Conservation (phyloP, 2,329 filamentous ascomycete genomes). For the Fusarium sublunatum region DNA sequence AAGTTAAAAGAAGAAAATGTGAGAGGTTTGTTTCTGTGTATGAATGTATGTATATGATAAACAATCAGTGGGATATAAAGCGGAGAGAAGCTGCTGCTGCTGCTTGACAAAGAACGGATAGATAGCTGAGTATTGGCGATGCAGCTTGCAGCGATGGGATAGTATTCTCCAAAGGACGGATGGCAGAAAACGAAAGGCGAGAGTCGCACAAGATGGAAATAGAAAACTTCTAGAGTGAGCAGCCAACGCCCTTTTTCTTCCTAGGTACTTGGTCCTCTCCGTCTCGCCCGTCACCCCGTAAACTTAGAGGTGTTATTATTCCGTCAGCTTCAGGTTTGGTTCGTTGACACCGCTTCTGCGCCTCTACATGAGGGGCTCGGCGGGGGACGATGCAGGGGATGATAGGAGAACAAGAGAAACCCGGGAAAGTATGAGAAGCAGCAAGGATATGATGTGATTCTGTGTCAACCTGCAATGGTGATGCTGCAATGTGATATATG, state of each 20-base stretch:
- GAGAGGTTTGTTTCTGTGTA: conserved; percentile 1
- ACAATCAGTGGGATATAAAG: conserved; percentile 24
- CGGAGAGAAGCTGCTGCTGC: conserved; percentile 30
- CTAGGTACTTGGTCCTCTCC: background rate
- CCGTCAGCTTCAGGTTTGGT: conserved; percentile 22
- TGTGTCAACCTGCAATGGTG: conserved; percentile 4
- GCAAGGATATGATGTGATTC: conserved; percentile 5
- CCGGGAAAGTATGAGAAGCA: conserved; percentile 32
- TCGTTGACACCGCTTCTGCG: conserved; percentile 42
- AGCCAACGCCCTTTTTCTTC: conserved; percentile 22
- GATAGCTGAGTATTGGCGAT: conserved; percentile 3
- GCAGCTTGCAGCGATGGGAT: background rate
- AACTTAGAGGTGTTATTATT: conserved; percentile 3
- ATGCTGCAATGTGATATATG: conserved; percentile 20
- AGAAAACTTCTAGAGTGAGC: conserved; percentile 4
- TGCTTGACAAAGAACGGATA: conserved; percentile 17
- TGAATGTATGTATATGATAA: conserved; percentile 16
- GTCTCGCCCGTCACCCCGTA: conserved; percentile 4
- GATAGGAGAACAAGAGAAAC: conserved; percentile 27
- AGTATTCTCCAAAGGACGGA: background rate
- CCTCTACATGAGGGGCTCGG: conserved; percentile 29
- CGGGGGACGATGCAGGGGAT: conserved; percentile 43
- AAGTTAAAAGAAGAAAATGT: conserved; percentile 1
- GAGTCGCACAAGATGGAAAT: background rate
- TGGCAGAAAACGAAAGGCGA: background rate